A percentile compares a stretch with the other conserved stretches of the same genome.
phyloP scores from a whole-genome alignment of 345 rosid genomes.

The Excoecaria cochinchinensis region DNA sequence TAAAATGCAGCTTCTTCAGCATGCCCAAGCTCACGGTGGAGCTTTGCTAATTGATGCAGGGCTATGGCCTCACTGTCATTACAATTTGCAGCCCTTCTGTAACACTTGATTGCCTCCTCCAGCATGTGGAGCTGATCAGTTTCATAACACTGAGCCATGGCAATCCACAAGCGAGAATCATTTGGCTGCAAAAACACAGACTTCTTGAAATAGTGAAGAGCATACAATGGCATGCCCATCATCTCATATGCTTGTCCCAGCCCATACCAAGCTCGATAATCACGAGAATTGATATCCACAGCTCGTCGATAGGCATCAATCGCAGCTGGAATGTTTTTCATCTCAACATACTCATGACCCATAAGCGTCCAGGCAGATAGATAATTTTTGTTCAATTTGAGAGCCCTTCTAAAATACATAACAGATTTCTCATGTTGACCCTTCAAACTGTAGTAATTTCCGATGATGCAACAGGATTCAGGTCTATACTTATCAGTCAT shows the following conservation, averaged over 20 bases:
- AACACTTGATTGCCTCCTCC: constrained; percentile 93
- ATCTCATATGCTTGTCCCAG: constrained; percentile 96
- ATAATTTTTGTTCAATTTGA: constrained; percentile 80
- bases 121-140: constrained; percentile 84
- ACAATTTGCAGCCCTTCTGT: constrained; percentile 77
- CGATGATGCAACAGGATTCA: constrained; percentile 95
- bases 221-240: constrained; percentile 91
- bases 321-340: constrained; percentile 97
- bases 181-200: constrained; percentile 85
- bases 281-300: constrained; percentile 84
- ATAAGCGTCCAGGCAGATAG: constrained; percentile 97
- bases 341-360: constrained; percentile 97
- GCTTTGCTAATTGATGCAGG: constrained; percentile 74
- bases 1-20: constrained; percentile 87
- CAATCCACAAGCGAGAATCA: constrained; percentile 95
- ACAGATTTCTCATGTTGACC: constrained; percentile 95
- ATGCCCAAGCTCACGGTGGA: constrained; percentile 63
- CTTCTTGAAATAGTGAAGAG: constrained; percentile 90
- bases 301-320: constrained; percentile 94
- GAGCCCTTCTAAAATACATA: constrained; percentile 93
- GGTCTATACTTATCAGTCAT: constrained; percentile 90
- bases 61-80: constrained; percentile 93
- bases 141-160: constrained; percentile 95
- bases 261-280: constrained; percentile 97
- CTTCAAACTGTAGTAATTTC: constrained; percentile 94